Evolutionary conservation across 176 grass and related monocot species (phyloP), one percentile per base, ranked within the genome.

Genomic region (Carex littledalei): DNA sequence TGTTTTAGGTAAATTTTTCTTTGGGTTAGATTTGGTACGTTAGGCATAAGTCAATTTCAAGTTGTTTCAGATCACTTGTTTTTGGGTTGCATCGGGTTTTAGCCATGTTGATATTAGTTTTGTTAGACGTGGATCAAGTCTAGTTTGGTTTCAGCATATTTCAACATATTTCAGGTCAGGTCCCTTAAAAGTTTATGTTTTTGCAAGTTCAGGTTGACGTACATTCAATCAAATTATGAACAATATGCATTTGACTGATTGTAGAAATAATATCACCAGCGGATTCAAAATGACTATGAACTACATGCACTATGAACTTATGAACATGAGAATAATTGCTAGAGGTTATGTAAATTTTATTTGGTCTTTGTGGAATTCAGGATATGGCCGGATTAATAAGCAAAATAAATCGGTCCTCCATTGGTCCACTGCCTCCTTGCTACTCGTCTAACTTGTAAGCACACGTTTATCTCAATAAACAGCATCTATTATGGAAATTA

Each of bases 351-450:
- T 84, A 73, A 52, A 50, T 24, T 86, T 86, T 26, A 54, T 57
- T 47, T 62, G 82, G 6, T 14, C 83, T 55, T 32, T 84, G 81
- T 29, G 85, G 84, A 84, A 89, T 95, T 89, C 85, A 99, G 97
- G 97, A 99, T 91, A 99, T 99, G 97, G 93, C 90, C 86, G 97
- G 97, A 86, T 90, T 99, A 31, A 99, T 99, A 91, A 99, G 93
- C 86, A 99, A 99, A 67, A 99, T 99, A 87, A 99, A 99, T 87
- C 88, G 93, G 49, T 99, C 97, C 35, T 99, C 90, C 34, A 99
- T 96, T 76, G 97, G 97, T 52, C 97, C 97, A 86, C 75, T 99
- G 56, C 97, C 97, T 54, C 37, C 97, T 20, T 99, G 88, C 87
- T 99, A 99, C 69, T 96, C 97, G 37, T 74, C 93, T 82, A 91